Evolutionary conservation across 148 eudicot species (phyloP), one percentile per base, ranked within the genome.

Genomic region (Camellia granthamiana): DNA sequence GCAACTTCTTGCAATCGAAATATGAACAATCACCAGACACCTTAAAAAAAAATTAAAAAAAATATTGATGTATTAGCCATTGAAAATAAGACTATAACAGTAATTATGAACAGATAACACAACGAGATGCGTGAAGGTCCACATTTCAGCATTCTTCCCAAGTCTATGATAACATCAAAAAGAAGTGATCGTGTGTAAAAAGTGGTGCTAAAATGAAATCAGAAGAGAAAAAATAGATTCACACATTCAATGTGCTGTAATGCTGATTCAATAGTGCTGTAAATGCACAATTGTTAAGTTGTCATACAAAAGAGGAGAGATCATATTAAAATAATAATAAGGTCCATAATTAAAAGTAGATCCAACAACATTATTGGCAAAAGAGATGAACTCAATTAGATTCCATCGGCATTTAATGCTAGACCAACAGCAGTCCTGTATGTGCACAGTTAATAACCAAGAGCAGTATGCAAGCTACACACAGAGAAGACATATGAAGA

Each of bases 1-100:
- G 90, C 83, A 92, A 85, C 67, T 78, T 81, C 76, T 86, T 88
- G 90, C 97, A 95, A 77, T 95, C 97, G 83, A 93, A 23, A 23
- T 23, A 23, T 23, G 30, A 23, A 23, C 30, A 23, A 23, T 95
- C 98, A 73, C 97, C 98, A 16, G 97, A 89, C 61, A 93, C 91
- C 94, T 91, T 44, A 19, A 62, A 15, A 30, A 30, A 46, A 68
- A 67, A 67, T 19, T 6, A 19, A 62, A 19, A 30, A 46, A 68
- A 67, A 67, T 19, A 3, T 62, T 41, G 56, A 49, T 77, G 21
- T 79, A 78, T 84, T 71, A 81, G 80, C 58, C 19, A 47, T 7
- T 51, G 41, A 56, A 65, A 69, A 67, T 73, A 6, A 65, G 44
- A 52, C 15, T 4, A n/a, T 15, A 76, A 38, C 15, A 59, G 75